Conservation (phyloP, 1,139 yeast genomes). For the Yamadazyma triangularis region DNA sequence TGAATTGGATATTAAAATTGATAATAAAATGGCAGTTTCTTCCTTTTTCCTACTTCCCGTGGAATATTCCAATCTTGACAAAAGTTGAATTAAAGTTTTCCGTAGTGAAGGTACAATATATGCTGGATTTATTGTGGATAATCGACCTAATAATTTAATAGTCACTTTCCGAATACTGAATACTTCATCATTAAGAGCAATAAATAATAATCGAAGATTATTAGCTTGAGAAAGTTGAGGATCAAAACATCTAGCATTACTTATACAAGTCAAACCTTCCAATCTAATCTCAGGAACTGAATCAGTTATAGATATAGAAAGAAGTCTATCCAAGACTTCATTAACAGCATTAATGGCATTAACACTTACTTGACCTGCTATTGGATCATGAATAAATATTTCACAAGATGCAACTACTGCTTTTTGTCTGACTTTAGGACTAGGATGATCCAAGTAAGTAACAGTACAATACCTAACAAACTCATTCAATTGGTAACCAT, state of each 20-base stretch:
- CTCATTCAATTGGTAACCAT: slow-evolving; percentile 73
- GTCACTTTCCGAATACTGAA: slow-evolving; percentile 83
- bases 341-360: slow-evolving; percentile 82
- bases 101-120: slow-evolving; percentile 90
- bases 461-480: slow-evolving; percentile 83
- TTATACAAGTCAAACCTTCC: slow-evolving; percentile 68
- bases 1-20: slow-evolving; percentile 72
- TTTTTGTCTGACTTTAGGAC: slow-evolving; percentile 72
- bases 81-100: slow-evolving; percentile 76
- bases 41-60: slow-evolving; percentile 74
- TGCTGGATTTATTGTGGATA: slow-evolving; percentile 88
- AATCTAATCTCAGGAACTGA: slow-evolving; percentile 78
- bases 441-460: slow-evolving; percentile 74
- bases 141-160: slow-evolving; percentile 72
- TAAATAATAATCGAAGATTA: slow-evolving; percentile 76
- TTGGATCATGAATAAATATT: slow-evolving; percentile 76
- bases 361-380: slow-evolving; percentile 80
- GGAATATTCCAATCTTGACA: slow-evolving; percentile 83
- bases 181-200: slow-evolving; percentile 88
- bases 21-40: slow-evolving; percentile 75
- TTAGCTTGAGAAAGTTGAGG: slow-evolving; percentile 94
- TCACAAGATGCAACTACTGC: slow-evolving; percentile 84
- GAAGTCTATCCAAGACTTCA: slow-evolving; percentile 73
- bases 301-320: slow-evolving; percentile 88
- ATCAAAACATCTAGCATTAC: slow-evolving; percentile 65